A percentile compares a stretch with the other conserved stretches of the same genome.
Conservation (phyloP, 1,139 yeast genomes). For the Yamadazyma mexicana region DNA sequence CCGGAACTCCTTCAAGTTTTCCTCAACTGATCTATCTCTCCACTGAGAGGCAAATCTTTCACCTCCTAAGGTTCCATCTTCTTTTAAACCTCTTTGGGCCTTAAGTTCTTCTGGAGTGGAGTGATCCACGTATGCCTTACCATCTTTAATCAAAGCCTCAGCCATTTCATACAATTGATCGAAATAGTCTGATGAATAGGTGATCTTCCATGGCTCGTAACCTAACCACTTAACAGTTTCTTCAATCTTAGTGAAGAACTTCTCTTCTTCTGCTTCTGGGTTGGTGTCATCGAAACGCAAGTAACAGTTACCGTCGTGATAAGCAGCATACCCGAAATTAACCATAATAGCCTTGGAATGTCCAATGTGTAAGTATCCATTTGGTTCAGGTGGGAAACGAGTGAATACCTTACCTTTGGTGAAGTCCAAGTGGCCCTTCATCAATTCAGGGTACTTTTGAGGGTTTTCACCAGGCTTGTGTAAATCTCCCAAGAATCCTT, state of each 20-base stretch:
- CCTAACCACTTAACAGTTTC: conserved; percentile 93
- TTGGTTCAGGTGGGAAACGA: conserved; percentile 98
- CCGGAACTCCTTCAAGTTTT: conserved; percentile 77
- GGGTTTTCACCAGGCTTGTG: conserved; percentile 96
- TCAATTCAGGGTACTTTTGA: conserved; percentile 81
- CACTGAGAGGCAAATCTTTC: conserved; percentile 81
- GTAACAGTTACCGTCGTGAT: conserved; percentile 81
- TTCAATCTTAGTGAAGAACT: conserved; percentile 78
- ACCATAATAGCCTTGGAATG: conserved; percentile 98
- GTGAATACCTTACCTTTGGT: conserved; percentile 86
- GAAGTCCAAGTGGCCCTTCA: conserved; percentile 73
- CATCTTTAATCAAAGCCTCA: conserved; percentile 67
- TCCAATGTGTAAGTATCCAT: conserved; percentile 95
- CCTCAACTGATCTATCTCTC: conserved; percentile 69
- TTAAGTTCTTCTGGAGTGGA: conserved; percentile 92
- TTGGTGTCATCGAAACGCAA: conserved; percentile 96
- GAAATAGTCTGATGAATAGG: conserved; percentile 95
- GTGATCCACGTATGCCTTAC: conserved; percentile 87
- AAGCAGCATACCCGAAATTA: conserved; percentile 91
- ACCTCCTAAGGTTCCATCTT: conserved; percentile 92
- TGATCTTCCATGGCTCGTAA: conserved; percentile 86
- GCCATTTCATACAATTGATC: conserved; percentile 86
- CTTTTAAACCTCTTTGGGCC: conserved; percentile 83
- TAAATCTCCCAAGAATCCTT: conserved; percentile 92
- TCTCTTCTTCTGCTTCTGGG: conserved; percentile 97